Evolutionary conservation across 805 yeast species (phyloP), one percentile per base, ranked within the genome.

Genomic region (Wickerhamomyces canadensis): DNA sequence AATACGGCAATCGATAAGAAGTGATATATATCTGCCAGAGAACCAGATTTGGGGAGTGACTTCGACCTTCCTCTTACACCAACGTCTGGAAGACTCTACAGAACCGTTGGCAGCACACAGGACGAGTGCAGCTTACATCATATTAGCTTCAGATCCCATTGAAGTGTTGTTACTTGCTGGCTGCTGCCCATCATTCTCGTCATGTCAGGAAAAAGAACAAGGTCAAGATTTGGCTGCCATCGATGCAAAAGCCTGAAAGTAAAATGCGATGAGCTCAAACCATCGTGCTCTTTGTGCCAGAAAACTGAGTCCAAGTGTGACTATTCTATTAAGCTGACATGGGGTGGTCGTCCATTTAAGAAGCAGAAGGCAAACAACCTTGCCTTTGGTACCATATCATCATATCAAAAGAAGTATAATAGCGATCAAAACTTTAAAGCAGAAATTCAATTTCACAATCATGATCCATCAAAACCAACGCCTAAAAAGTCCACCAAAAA

Each of bases 301-400:
- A 76, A 72, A 42, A 57, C 68, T 3, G 57, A 60, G 1, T 55
- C 58, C 13, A 41, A 47, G 2, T 83, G 93, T 57, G 88, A 81
- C 50, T 84, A 83, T 47, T 63, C 79, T 4, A 48, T 83, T 9
- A 73, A 69, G 42, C 61, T 83, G 23, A 71, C 76, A 0, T 84
- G 91, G 91, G 88, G 86, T 15, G 89, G 89, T 0, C 58, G 88
- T 34, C 85, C 85, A 0, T 73, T 66, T 52, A 74, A 74, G 62
- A 61, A 52, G 53, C 64, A 45, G 58, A 55, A 50, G 58, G 24
- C 36, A 48, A 41, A 42, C 53, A 48, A 57, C 36, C 21, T 41
- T 11, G 51, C 49, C 1, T 40, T 38, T n/a, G 48, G 49, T 1
- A 51, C 55, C 3, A 19, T 51, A 2, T 25, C 31, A 1, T 24